Conservation (phyloP, 805 yeast species). For the Candida multigemmis region DNA sequence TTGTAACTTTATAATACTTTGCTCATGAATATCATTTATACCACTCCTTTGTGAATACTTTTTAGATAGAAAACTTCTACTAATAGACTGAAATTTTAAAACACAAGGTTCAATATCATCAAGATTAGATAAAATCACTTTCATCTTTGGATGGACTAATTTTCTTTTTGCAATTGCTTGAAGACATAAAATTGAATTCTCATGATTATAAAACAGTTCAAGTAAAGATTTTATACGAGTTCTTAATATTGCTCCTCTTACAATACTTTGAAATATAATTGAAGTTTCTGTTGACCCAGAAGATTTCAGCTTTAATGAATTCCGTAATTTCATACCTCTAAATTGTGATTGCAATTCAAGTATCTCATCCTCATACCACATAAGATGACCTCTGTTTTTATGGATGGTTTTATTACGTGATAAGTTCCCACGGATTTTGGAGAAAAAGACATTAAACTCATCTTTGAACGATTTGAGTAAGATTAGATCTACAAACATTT, state of each 20-base stretch:
- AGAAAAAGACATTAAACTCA: slow-evolving; percentile 40
- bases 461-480: slow-evolving; percentile 50
- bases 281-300: slow-evolving; percentile 7
- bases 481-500: slow-evolving; percentile 52
- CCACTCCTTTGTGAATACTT: slow-evolving; percentile 10
- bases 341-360: slow-evolving; percentile 31
- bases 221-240: slow-evolving; percentile 5
- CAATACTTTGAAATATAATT: slow-evolving; percentile 30
- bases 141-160: slow-evolving; percentile 9
- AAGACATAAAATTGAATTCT: slow-evolving; percentile 16
- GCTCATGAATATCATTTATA: slow-evolving; percentile 6
- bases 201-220: slow-evolving; percentile 4
- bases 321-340: slow-evolving; percentile 14
- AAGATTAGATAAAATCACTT: slow-evolving; percentile 13
- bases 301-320: slow-evolving; percentile 2
- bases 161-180: slow-evolving; percentile 28
- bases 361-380: slow-evolving; percentile 18
- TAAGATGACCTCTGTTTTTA: slow-evolving; percentile 24
- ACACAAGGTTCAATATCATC: slow-evolving; percentile 12
- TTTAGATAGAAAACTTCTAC: slow-evolving; percentile 17
- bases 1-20: slow-evolving; percentile 24
- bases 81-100: slow-evolving; percentile 18
- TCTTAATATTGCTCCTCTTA: slow-evolving; percentile 33
- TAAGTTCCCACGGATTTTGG: slow-evolving; percentile 42
- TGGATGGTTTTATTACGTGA: slow-evolving; percentile 20